A percentile compares a stretch with the other conserved stretches of the same genome.
These are phyloP conservation scores for Amylocystis lapponica DNA, from an alignment of 768 basidiomycete genomes.

Conservation along the genomic window DNA sequence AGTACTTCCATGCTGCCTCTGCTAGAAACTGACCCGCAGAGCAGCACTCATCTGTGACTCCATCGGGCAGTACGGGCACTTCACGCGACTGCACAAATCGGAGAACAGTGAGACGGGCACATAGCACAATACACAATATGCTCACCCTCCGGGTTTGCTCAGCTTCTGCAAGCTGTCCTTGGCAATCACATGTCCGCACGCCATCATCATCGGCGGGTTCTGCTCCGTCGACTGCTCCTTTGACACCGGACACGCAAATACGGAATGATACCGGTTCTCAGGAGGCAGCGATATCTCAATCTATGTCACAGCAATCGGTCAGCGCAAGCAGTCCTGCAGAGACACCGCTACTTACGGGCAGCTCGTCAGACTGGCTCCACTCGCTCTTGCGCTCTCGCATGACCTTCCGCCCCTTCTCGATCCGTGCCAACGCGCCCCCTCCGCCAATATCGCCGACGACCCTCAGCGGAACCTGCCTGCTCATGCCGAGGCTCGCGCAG, in stretches of 20 bases:
- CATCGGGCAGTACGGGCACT: conserved; percentile 93
- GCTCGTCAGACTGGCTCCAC: conserved; percentile 84
- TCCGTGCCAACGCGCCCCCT: conserved; percentile 83
- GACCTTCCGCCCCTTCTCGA: conserved; percentile 91
- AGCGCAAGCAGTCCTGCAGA: conserved; percentile 9
- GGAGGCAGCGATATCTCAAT: conserved; percentile 89
- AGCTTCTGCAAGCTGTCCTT: conserved; percentile 88
- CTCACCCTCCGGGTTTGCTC: conserved; percentile 76
- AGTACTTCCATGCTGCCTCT: conserved; percentile 4
- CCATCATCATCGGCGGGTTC: conserved; percentile 98
- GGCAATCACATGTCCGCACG: conserved; percentile 92
- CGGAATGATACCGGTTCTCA: conserved; percentile 90
- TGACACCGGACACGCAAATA: conserved; percentile 96
- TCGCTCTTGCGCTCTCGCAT: conserved; percentile 92
- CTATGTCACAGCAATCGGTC: conserved; percentile 33
- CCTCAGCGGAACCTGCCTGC: conserved; percentile 79
- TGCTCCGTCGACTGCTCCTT: conserved; percentile 92
- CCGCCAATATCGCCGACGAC: conserved; percentile 93
- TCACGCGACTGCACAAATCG: conserved; percentile 62
- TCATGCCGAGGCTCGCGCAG: conserved; percentile 82
- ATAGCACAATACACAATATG: too few species aligned
- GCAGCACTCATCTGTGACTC: conserved; percentile 60
- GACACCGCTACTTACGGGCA: conserved; percentile 56
- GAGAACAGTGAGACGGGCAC: conserved; percentile 4
- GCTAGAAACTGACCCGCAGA: conserved; percentile 61